Conservation (phyloP, 2,329 filamentous ascomycete species). For the Graphiopsis chlorocephala region DNA sequence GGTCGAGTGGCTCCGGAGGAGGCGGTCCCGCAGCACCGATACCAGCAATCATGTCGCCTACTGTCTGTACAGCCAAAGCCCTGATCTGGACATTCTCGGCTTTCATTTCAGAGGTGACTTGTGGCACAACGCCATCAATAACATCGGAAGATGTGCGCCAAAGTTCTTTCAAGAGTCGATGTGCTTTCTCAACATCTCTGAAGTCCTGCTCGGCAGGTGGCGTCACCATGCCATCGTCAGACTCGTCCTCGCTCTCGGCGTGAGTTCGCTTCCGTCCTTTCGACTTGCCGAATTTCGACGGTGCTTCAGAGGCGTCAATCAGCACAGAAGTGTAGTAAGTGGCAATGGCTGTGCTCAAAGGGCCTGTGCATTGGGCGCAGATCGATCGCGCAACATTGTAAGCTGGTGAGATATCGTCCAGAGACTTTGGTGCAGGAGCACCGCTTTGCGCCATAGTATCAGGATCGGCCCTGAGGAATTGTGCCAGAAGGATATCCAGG, state of each 20-base stretch:
- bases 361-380: constrained; percentile 83
- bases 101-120: constrained; percentile 86
- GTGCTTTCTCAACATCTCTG: constrained; percentile 83
- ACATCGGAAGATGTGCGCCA: constrained; percentile 90
- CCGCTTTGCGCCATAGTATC: constrained; percentile 33
- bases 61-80: constrained; percentile 83
- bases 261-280: constrained; percentile 34
- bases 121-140: constrained; percentile 87
- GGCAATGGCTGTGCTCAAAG: constrained; percentile 91
- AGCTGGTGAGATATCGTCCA: constrained; percentile 84
- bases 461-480: constrained; percentile 86
- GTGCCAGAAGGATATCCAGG: constrained; percentile 89
- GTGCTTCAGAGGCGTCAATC: constrained; percentile 65
- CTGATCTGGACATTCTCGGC: constrained; percentile 87
- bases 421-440: constrained; percentile 47
- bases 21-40: constrained; percentile 89
- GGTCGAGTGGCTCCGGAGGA: constrained; percentile 68
- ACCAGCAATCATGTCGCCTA: constrained; percentile 91
- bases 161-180: constrained; percentile 82
- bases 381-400: constrained; percentile 97
- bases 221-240: constrained; percentile 37
- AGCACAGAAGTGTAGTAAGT: constrained; percentile 98
- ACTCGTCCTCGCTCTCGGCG: constrained; percentile 43
- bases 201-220: constrained; percentile 77
- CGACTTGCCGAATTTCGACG: constrained; percentile 46